Evolutionary conservation across 1,284 basidiomycete species (phyloP).

Genomic region (Heterobasidion parviporum): DNA sequence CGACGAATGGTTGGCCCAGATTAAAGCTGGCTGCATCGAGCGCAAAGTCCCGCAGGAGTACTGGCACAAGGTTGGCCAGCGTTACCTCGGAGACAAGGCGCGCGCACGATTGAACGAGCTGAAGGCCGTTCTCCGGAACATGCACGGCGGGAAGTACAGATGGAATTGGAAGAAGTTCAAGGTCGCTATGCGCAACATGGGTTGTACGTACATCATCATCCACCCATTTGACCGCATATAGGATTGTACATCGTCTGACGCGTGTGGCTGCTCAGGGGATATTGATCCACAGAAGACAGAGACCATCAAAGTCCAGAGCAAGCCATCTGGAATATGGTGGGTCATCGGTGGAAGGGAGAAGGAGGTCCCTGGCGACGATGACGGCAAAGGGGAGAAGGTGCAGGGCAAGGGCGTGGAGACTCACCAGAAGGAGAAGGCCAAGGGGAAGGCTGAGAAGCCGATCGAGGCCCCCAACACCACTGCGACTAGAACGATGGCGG

Average conservation of each 20-base stretch:
- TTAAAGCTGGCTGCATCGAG: slow-evolving; percentile 58
- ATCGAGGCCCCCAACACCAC: background rate
- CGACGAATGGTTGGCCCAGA: slow-evolving; percentile 59
- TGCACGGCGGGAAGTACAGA: slow-evolving; percentile 64
- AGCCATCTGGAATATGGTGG: slow-evolving; percentile 52
- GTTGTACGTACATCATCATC: slow-evolving; percentile 44
- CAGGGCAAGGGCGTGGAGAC: background rate
- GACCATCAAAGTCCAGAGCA: slow-evolving; percentile 50
- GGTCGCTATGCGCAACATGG: slow-evolving; percentile 69
- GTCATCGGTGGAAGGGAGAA: slow-evolving; percentile 38
- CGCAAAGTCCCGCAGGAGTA: slow-evolving; percentile 65
- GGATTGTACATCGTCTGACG: background rate
- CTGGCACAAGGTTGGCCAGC: slow-evolving; percentile 71
- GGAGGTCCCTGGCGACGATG: background rate
- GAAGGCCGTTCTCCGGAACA: slow-evolving; percentile 60
- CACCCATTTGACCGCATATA: slow-evolving; percentile 3
- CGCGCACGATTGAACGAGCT: slow-evolving; percentile 56
- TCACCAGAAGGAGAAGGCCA: background rate
- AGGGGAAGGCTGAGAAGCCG: background rate
- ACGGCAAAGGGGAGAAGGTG: background rate
- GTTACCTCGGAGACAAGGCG: slow-evolving; percentile 60
- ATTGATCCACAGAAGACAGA: slow-evolving; percentile 49
- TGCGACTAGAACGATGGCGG: background rate
- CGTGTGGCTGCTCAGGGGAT: slow-evolving; percentile 36
- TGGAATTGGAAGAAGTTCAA: slow-evolving; percentile 78